Evolutionary conservation across 148 eudicot genomes (phyloP), one percentile per base, ranked within the genome.

Genomic region (Heliamphora exappendiculata): DNA sequence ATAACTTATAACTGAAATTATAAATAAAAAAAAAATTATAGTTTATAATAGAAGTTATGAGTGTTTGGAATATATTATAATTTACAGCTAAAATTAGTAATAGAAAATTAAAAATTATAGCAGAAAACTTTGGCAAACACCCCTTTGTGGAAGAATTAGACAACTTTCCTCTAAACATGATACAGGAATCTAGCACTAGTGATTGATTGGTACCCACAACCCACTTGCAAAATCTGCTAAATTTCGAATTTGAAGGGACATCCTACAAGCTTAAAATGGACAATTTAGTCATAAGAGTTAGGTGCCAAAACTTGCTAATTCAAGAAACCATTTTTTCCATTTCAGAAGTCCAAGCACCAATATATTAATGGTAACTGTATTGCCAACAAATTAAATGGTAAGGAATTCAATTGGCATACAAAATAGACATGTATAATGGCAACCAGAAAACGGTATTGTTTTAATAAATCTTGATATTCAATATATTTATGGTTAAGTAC

Each of bases 261-360:
- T 63, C 42, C 42, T 5, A 34, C 22, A 10, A 63, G 67, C 42
- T 63, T 34, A 5, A 63, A 63, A 19, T 7, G 39, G 67, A 63
- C 42, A 16, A 34, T 10, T 62, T 39, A 16, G 5, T 62, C n/a
- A 37, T 7, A 0, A 31, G 19, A 62, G n/a, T 20, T 14, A 62
- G 67, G 0, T 1, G 20, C 39, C 24, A 64, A 64, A 64, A 36
- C 45, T 20, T 17, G 45, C 68, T 19, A 36, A 7, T 36, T 19
- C 22, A 34, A 64, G 42, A 29, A 64, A 7, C 14, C 68, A 17
- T 34, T 64, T 34, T 64, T 64, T 62, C 44, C 42, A 5, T 16
- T 64, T 34, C 68, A 34, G 68, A 36, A 64, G 37, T 64, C 68
- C 68, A 64, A 34, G 42, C 68, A 64, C 8, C 47, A 42, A 42